Conservation (phyloP, 331 rosid species). For the Quercus phellos region DNA sequence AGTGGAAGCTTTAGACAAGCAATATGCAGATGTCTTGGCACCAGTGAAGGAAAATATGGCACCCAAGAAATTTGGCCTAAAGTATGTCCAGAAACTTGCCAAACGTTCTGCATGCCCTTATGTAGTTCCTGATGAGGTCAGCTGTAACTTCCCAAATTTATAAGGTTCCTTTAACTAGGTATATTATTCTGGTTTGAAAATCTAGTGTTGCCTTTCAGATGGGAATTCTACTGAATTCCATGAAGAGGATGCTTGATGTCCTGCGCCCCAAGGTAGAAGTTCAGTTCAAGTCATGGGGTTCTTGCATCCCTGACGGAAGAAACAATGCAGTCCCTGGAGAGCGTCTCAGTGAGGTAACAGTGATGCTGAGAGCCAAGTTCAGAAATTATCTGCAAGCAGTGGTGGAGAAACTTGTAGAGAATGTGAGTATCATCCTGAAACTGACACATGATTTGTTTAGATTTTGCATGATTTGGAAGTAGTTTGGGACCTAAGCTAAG, state of each 20-base stretch:
- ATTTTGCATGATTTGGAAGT: background rate
- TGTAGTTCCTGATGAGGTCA: conserved; percentile 81
- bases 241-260: conserved; percentile 87
- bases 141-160: conserved; percentile 14
- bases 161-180: conserved; percentile 7
- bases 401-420: conserved; percentile 83
- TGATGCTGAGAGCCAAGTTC: conserved; percentile 93
- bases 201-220: conserved; percentile 51
- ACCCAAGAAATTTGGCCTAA: conserved; percentile 90
- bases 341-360: conserved; percentile 95
- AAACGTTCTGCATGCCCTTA: conserved; percentile 64
- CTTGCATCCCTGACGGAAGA: conserved; percentile 84
- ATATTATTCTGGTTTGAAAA: conserved; percentile 2
- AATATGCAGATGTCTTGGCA: conserved; percentile 84
- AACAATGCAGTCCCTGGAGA: conserved; percentile 71
- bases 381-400: conserved; percentile 86
- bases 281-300: conserved; percentile 89
- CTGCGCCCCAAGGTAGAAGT: conserved; percentile 83
- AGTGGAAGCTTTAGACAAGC: conserved; percentile 89
- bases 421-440: conserved; percentile 52
- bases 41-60: conserved; percentile 80
- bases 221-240: conserved; percentile 78
- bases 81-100: conserved; percentile 93
- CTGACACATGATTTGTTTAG: conserved; percentile 5
- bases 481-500: background rate